Evolutionary conservation across 371 early-diverging fungal genomes (phyloP).

Genomic region (Circinella minor): DNA sequence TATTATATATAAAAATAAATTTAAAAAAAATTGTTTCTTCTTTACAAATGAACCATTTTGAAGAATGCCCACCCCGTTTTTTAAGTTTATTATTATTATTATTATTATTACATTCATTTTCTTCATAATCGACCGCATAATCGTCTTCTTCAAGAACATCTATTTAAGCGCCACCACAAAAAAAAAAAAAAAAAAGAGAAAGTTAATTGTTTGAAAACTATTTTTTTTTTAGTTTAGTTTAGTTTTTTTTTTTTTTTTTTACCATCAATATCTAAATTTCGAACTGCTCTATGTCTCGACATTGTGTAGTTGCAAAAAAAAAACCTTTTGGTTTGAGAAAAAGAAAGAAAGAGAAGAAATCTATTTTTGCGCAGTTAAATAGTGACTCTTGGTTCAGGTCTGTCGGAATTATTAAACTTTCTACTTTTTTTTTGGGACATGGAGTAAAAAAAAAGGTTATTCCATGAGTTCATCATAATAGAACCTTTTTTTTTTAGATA

Average conservation of each 20-base stretch:
- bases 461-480: no score
- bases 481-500: no score
- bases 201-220: not conserved
- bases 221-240: not conserved
- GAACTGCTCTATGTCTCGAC: constrained; percentile 77
- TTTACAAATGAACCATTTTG: not conserved
- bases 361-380: no score
- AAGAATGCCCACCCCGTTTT: not conserved
- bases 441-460: no score
- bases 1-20: no score
- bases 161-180: constrained; percentile 19
- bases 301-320: constrained; percentile 37
- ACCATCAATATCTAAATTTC: constrained; percentile 77
- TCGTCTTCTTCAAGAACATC: constrained; percentile 70
- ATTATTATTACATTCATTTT: constrained; percentile 35
- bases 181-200: not conserved
- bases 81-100: not conserved
- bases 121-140: constrained; percentile 61
- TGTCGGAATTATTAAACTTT: no score
- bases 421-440: no score
- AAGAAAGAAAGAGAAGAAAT: no score
- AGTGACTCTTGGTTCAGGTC: no score
- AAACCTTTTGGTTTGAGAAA: no score
- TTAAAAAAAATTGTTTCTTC: not conserved
- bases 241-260: constrained; percentile 11